These are phyloP conservation scores for Chlorociboria aeruginascens DNA, from an alignment of 495 filamentous ascomycete genomes.

Conservation along the genomic window DNA sequence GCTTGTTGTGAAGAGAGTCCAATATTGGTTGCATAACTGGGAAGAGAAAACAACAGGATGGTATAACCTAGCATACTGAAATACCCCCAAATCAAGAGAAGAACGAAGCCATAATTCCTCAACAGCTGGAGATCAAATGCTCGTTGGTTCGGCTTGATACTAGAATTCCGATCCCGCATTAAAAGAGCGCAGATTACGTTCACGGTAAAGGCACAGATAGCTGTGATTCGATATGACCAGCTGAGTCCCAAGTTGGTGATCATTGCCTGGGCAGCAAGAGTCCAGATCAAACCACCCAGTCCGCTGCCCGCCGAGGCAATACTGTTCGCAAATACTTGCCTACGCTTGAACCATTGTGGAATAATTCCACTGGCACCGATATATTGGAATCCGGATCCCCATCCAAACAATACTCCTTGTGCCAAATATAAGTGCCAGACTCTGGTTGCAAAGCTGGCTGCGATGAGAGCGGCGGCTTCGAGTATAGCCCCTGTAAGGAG, in stretches of 20 bases:
- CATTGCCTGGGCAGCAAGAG: slow-evolving; percentile 30
- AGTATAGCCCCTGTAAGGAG: slow-evolving; percentile 50
- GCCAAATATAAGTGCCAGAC: slow-evolving; percentile 67
- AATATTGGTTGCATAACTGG: slow-evolving; percentile 44
- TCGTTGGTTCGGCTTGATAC: neutral
- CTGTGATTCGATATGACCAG: slow-evolving; percentile 60
- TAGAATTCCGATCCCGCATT: slow-evolving; percentile 40
- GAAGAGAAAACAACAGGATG: slow-evolving; percentile 46
- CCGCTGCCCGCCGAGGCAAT: slow-evolving; percentile 52
- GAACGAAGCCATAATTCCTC: slow-evolving; percentile 29
- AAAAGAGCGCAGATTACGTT: slow-evolving; percentile 37
- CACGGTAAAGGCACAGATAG: slow-evolving; percentile 29
- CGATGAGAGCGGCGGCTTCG: slow-evolving; percentile 47
- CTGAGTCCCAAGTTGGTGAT: slow-evolving; percentile 40
- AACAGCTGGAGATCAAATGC: neutral
- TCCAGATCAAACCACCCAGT: slow-evolving; percentile 46
- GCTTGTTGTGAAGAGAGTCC: slow-evolving; percentile 48
- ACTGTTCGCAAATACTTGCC: slow-evolving; percentile 49
- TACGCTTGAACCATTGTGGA: slow-evolving; percentile 55
- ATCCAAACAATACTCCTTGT: slow-evolving; percentile 62
- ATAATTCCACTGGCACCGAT: slow-evolving; percentile 50
- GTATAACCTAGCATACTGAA: slow-evolving; percentile 56
- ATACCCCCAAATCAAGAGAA: slow-evolving; percentile 48
- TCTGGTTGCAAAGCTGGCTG: slow-evolving; percentile 52
- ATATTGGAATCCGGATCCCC: slow-evolving; percentile 58